These are phyloP conservation scores for Penicillium maclennaniae DNA, from an alignment of 495 filamentous ascomycete genomes.

Conservation along the genomic window DNA sequence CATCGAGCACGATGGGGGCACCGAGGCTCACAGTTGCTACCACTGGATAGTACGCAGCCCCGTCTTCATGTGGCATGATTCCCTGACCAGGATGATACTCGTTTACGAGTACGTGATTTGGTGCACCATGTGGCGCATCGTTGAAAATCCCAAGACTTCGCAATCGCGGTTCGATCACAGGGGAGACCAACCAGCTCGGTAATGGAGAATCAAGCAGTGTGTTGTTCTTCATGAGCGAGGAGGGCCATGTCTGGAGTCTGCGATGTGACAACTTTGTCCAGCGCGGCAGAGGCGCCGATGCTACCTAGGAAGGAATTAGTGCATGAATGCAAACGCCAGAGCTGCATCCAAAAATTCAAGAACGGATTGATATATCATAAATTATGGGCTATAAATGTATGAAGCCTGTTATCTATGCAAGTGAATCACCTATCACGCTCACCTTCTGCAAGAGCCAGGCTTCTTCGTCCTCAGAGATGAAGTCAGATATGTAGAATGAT, in stretches of 20 bases:
- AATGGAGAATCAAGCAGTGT: constrained; percentile 72
- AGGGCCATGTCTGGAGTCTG: constrained; percentile 87
- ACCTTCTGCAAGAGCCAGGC: constrained; percentile 65
- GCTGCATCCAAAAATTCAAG: background rate
- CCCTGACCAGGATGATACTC: constrained; percentile 86
- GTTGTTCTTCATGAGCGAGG: constrained; percentile 65
- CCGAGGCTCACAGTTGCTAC: constrained; percentile 90
- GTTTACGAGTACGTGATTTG: constrained; percentile 93
- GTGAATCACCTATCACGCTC: constrained; percentile 5
- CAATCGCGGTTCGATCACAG: constrained; percentile 63
- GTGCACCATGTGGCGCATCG: constrained; percentile 64
- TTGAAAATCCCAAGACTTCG: constrained; percentile 58
- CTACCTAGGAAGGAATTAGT: constrained; percentile 29
- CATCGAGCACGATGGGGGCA: constrained; percentile 69
- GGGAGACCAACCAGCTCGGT: constrained; percentile 70
- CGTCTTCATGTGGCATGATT: constrained; percentile 97
- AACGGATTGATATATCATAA: background rate
- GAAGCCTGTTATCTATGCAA: background rate
- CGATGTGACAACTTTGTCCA: constrained; percentile 86
- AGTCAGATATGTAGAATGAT: constrained; percentile 84
- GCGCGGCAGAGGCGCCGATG: constrained; percentile 61
- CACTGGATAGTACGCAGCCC: constrained; percentile 76
- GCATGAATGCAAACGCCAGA: background rate
- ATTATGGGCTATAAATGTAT: background rate
- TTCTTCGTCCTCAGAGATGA: constrained; percentile 79